phyloP scores from a whole-genome alignment of 2,329 filamentous ascomycete genomes.

The Hymenoscyphus infarciens region DNA sequence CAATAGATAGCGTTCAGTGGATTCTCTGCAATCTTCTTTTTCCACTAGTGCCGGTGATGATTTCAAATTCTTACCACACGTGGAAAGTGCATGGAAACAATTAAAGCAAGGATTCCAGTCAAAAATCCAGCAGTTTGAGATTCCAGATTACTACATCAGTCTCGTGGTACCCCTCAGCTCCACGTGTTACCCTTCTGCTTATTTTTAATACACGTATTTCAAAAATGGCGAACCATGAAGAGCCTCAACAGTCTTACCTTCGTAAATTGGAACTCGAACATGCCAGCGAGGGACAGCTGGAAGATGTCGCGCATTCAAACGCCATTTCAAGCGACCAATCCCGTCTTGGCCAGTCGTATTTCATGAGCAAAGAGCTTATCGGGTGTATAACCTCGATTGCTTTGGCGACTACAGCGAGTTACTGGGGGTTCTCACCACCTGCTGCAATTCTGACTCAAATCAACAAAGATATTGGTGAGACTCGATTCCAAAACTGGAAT shows the following conservation, averaged over 20 bases:
- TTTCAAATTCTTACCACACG: not conserved
- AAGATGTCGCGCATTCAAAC: not conserved
- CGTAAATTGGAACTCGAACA: not conserved
- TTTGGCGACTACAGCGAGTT: conserved; percentile 5
- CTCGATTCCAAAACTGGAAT: not conserved
- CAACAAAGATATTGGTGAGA: not conserved
- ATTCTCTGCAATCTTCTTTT: not conserved
- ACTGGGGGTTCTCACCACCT: not conserved
- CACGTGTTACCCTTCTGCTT: not conserved
- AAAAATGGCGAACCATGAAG: not conserved
- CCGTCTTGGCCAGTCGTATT: not conserved
- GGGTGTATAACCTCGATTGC: not conserved
- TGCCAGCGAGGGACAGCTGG: not conserved
- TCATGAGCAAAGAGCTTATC: conserved; percentile 1
- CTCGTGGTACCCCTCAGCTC: not conserved
- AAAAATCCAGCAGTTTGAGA: not conserved
- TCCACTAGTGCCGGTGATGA: not conserved
- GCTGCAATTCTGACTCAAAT: not conserved
- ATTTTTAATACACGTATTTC: not conserved
- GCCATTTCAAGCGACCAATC: not conserved
- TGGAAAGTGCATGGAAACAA: not conserved
- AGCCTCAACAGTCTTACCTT: conserved; percentile 4
- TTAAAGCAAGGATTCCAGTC: not conserved
- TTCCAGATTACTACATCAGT: not conserved
- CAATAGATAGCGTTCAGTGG: not conserved